These are phyloP conservation scores for Salvia sclarea DNA, from an alignment of 305 asterid species.

Conservation along the genomic window DNA sequence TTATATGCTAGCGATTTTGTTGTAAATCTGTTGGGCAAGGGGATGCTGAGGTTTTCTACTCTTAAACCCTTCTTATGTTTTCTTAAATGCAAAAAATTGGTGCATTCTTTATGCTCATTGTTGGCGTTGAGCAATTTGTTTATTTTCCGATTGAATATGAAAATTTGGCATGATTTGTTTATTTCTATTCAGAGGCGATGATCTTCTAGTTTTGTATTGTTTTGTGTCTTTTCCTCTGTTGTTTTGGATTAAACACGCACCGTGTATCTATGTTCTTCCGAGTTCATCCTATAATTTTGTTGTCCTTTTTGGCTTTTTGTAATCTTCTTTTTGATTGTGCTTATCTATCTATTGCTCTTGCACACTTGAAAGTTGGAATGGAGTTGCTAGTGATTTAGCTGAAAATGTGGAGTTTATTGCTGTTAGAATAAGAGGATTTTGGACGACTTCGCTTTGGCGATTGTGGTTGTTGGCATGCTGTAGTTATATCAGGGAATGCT, in stretches of 20 bases:
- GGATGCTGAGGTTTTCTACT: neutral
- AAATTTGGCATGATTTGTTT: neutral
- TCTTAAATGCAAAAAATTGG: too few species aligned
- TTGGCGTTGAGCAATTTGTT: neutral
- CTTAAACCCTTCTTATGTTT: neutral
- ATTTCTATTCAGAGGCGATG: too few species aligned
- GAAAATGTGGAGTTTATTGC: neutral
- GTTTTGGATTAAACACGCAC: too few species aligned
- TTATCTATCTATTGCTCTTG: too few species aligned
- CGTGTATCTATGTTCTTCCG: neutral
- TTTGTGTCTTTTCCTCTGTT: too few species aligned
- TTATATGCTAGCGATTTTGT: neutral
- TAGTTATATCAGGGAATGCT: neutral
- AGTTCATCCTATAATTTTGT: neutral
- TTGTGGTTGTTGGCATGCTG: neutral
- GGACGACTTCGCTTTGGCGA: neutral
- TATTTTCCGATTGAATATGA: neutral
- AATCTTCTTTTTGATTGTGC: neutral
- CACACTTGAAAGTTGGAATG: neutral
- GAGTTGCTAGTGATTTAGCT: neutral
- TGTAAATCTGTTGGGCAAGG: neutral
- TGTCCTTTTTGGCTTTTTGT: neutral
- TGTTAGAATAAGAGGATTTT: too few species aligned
- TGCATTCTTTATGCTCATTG: neutral
- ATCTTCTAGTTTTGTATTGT: too few species aligned